Percentiles rank a stretch among this genome's conserved stretches.
These are phyloP conservation scores for Salinomyces thailandicus DNA, from an alignment of 2,329 filamentous ascomycete species.

Conservation along the genomic window DNA sequence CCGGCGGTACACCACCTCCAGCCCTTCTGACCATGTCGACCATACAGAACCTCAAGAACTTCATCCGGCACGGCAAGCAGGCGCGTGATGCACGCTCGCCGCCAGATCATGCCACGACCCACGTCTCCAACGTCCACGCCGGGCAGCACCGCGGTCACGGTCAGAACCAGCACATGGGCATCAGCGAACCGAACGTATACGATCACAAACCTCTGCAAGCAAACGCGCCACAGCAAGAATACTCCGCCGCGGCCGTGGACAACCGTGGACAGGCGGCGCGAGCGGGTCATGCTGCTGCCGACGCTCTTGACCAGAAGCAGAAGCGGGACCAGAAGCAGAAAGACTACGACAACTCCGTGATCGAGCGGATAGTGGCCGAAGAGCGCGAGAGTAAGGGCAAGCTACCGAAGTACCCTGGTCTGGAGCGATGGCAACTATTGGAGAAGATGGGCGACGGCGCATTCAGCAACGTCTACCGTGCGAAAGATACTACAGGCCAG, in stretches of 20 bases:
- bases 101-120: conserved; percentile 52
- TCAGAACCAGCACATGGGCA: conserved; percentile 37
- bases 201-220: conserved; percentile 44
- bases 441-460: conserved; percentile 99
- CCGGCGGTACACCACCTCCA: background rate
- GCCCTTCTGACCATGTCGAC: conserved; percentile 45
- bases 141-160: conserved; percentile 46
- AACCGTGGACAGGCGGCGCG: conserved; percentile 57
- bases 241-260: conserved; percentile 51
- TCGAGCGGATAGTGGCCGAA: conserved; percentile 80
- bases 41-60: conserved; percentile 96
- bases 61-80: conserved; percentile 96
- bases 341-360: conserved; percentile 51
- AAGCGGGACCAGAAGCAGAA: conserved; percentile 37
- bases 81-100: conserved; percentile 56
- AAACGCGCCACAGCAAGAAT: conserved; percentile 41
- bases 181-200: conserved; percentile 52
- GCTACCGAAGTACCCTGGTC: conserved; percentile 72
- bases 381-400: conserved; percentile 79
- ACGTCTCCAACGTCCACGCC: conserved; percentile 54
- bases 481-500: conserved; percentile 61
- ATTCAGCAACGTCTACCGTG: conserved; percentile 97
- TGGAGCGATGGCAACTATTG: conserved; percentile 74
- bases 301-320: conserved; percentile 53
- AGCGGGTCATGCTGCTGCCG: conserved; percentile 54